Evolutionary conservation across 2,329 filamentous ascomycete genomes (phyloP), one percentile per base, ranked within the genome.

Genomic region (Byssothecium circinans): DNA sequence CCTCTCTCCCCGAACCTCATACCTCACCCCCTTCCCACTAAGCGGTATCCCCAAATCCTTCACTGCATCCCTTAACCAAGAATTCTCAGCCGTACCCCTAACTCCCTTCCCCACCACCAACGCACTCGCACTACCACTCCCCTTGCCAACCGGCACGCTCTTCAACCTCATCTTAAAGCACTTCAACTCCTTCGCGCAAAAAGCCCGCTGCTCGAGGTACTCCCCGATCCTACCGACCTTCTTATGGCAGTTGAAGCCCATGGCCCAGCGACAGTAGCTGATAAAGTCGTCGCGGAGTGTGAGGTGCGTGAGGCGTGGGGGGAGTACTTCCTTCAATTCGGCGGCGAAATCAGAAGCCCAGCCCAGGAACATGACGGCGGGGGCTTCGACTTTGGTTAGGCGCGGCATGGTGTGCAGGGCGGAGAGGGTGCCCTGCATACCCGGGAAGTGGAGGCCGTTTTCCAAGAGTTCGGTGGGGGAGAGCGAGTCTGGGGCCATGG

Each of bases 331-430:
- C 5, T 57, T 51, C 11, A 64, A 37, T 23, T 45, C 45, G 1
- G 54, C 50, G 1, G 54, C 54, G n/a, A 58, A 57, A 7, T 56
- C 49, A 3, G 55, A 50, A 6, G 46, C 40, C 60, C 60, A 63
- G 7, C 60, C 58, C 6, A 63, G 53, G 18, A 63, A 50, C 54
- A 61, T 56, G 10, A 57, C 45, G 45, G 60, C 56, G 4, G 60
- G 60, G 1, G 58, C 43, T 32, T 63, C 55, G 14, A 57, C 47
- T 23, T 47, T 53, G 1, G 14, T 39, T 0, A 61, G 43, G 7
- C 48, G 47, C 4, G 42, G 49, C 57, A 63, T 61, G 15, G 49
- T 50, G 27, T 56, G 54, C 2, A 63, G 45, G n/a, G 56, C 49
- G 4, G 53, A 51, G 15, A 60, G 36, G 14, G 57, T 62, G 35